phyloP scores from a whole-genome alignment of 352 stramenopile species.

The Saprolegnia diclina region DNA sequence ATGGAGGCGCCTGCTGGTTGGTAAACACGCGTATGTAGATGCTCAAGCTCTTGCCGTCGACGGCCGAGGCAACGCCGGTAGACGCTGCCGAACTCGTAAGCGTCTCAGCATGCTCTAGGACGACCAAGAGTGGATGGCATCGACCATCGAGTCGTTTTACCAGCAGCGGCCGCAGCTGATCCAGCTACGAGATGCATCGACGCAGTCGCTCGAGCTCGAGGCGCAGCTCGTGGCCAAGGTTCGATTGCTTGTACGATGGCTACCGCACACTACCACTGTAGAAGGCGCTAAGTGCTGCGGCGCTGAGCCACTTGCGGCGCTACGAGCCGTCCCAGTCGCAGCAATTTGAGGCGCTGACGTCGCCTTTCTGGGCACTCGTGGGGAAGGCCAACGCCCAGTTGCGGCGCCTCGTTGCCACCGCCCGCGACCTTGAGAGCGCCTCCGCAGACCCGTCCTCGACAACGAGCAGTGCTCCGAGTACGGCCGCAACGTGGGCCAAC shows the following conservation, averaged over 20 bases:
- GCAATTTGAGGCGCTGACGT: not conserved
- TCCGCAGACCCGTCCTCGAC: not conserved
- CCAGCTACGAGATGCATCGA: not conserved
- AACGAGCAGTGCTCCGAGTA: conserved; percentile 1
- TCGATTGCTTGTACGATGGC: not conserved
- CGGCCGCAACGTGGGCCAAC: not conserved
- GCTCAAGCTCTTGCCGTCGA: conserved; percentile 18
- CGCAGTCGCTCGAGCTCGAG: not conserved
- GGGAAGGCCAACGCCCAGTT: conserved; percentile 1
- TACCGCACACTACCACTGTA: not conserved
- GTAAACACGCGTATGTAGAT: conserved; percentile 1
- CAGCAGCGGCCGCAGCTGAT: not conserved
- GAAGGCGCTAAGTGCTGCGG: not conserved
- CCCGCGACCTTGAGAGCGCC: not conserved
- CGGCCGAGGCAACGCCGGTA: not conserved
- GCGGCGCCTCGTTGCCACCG: not conserved
- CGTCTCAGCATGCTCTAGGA: too few species aligned
- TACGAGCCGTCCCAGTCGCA: not conserved
- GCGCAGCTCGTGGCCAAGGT: not conserved
- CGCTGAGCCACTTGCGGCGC: not conserved
- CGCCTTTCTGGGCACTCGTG: not conserved
- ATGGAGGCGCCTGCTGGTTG: not conserved
- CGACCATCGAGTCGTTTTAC: conserved; percentile 1
- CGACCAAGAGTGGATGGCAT: conserved; percentile 3
- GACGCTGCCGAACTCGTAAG: not conserved